Base-by-base conservation (phyloP, 768 basidiomycete genomes). In the Lactarius tabidus region DNA sequence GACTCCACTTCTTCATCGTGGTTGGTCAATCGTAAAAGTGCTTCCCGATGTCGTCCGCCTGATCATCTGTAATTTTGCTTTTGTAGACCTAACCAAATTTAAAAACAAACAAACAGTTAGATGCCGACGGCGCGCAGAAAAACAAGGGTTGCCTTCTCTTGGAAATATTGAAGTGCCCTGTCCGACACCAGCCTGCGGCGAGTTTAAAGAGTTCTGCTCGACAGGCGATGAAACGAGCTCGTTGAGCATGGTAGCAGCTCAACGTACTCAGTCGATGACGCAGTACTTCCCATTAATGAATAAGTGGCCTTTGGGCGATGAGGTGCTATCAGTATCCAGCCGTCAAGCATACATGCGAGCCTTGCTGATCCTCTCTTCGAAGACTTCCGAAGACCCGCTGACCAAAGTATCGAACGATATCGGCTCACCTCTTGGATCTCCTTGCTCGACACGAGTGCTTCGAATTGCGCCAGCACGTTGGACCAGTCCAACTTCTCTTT, bases 21-120 rank as follows among this genome's bases (percentile, higher is more conserved):
- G 84, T 84, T 1, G 95, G 91, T 6, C 94, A 81, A 70, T 96
- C 93, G 72, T 96, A 98, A 77, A 98, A 98, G 33, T n/a, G n/a
- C n/a, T n/a, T n/a, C n/a, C n/a, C n/a, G n/a, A n/a, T n/a, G n/a
- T n/a, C n/a, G n/a, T n/a, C n/a, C n/a, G n/a, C n/a, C n/a, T n/a
- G n/a, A n/a, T n/a, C n/a, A n/a, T n/a, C n/a, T n/a, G n/a, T n/a
- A n/a, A n/a, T n/a, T n/a, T n/a, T n/a, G n/a, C n/a, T n/a, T n/a
- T n/a, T n/a, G n/a, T n/a, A n/a, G n/a, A n/a, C n/a, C n/a, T n/a
- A n/a, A n/a, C n/a, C n/a, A n/a, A n/a, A n/a, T n/a, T n/a, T n/a
- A n/a, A n/a, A n/a, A n/a, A n/a, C n/a, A n/a, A n/a, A n/a, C n/a
- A n/a, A n/a, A n/a, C n/a, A n/a, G n/a, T n/a, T n/a, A n/a, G n/a